Conservation (phyloP, 2,329 filamentous ascomycete species). For the Sporothrix humicola region DNA sequence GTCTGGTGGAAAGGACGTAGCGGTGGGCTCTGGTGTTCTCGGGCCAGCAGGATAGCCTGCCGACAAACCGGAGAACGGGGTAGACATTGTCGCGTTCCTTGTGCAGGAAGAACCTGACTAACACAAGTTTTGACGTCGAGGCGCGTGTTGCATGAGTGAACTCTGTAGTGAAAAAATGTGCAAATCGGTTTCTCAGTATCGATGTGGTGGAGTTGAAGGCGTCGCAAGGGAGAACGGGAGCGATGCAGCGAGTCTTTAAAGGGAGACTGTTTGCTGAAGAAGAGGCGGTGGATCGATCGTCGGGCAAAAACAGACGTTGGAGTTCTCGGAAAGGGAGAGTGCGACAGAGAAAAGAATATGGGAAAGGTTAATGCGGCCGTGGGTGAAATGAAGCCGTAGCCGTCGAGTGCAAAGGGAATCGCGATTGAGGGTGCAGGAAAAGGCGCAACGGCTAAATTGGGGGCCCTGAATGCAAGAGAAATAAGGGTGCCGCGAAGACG, state of each 20-base stretch:
- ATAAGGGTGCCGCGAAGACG: constrained; percentile 25
- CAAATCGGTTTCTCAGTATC: background rate
- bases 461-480: constrained; percentile 21
- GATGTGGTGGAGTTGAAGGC: background rate
- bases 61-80: constrained; percentile 52
- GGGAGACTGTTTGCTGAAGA: constrained; percentile 25
- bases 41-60: constrained; percentile 53
- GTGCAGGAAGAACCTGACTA: background rate
- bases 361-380: constrained; percentile 1
- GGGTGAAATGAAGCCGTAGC: constrained; percentile 21
- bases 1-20: constrained; percentile 41
- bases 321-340: constrained; percentile 7
- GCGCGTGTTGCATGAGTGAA: constrained; percentile 28
- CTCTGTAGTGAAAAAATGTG: background rate
- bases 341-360: background rate
- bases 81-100: constrained; percentile 48
- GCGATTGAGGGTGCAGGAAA: constrained; percentile 8
- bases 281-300: constrained; percentile 13
- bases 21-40: constrained; percentile 59
- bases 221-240: constrained; percentile 28
- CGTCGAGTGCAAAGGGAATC: background rate
- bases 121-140: constrained; percentile 20
- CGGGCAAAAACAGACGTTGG: background rate
- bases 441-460: constrained; percentile 29
- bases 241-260: background rate